These are phyloP conservation scores for Penicillium sp. DNA, from an alignment of 2,329 filamentous ascomycete species.

Conservation along the genomic window DNA sequence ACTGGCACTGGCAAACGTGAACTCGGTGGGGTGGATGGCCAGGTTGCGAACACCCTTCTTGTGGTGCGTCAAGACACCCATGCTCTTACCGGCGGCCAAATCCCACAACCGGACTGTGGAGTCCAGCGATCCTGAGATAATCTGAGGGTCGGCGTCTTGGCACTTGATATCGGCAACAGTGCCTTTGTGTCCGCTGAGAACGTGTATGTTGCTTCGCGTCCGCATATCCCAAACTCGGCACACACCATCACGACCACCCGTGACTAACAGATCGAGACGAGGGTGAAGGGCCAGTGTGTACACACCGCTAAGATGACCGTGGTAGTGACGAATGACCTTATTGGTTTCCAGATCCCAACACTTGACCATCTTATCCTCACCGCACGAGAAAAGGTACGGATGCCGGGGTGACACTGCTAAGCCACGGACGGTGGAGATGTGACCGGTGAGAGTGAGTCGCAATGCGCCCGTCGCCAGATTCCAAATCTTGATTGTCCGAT, in stretches of 20 bases:
- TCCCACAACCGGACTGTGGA: conserved; percentile 92
- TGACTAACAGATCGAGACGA: conserved; percentile 89
- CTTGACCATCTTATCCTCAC: conserved; percentile 99
- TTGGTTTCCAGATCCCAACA: conserved; percentile 99
- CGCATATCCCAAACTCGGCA: conserved; percentile 98
- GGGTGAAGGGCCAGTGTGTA: conserved; percentile 93
- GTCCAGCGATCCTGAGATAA: conserved; percentile 91
- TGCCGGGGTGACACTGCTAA: conserved; percentile 89
- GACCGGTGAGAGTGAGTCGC: conserved; percentile 82
- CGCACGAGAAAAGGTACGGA: conserved; percentile 96
- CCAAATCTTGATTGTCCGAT: conserved; percentile 98
- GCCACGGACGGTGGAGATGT: conserved; percentile 89
- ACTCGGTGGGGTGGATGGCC: conserved; percentile 82
- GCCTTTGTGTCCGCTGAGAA: conserved; percentile 83
- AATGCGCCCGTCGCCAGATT: conserved; percentile 86
- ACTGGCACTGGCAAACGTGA: conserved; percentile 91
- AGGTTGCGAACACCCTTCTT: conserved; percentile 93
- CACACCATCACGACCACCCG: conserved; percentile 89
- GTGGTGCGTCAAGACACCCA: conserved; percentile 95
- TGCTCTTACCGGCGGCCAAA: conserved; percentile 90
- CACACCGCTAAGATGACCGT: conserved; percentile 92
- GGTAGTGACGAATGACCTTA: conserved; percentile 96
- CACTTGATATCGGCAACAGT: conserved; percentile 88
- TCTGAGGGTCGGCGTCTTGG: conserved; percentile 93
- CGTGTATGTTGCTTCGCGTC: conserved; percentile 91